Base-by-base conservation (phyloP, 2,329 filamentous ascomycete species). In the Bipolaris cookei region DNA sequence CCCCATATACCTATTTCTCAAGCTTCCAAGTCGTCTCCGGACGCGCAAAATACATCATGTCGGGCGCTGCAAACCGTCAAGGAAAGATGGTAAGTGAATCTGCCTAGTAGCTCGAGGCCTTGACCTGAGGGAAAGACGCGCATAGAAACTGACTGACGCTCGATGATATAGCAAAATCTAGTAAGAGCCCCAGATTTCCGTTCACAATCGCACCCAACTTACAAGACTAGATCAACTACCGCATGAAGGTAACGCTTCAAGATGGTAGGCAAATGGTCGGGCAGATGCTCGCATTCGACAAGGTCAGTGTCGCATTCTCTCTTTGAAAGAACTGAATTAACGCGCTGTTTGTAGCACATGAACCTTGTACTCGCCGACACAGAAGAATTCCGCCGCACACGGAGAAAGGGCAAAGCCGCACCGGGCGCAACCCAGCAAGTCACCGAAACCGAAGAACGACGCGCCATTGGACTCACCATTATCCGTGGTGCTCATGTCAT, bases 201-300 rank as follows among this genome's bases (percentile, higher is more conserved):
- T 51, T 47, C 59, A 47, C 41, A 56, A 38, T 41, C 53, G 54
- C 62, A 54, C 51, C 56, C 35, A 54, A 62, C 62, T 71, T 56
- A 75, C 68, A 58, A 37, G 43, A 18, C 45, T 64, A 98, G 95
- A 96, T 99, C 85, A 98, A 99, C 83, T 98, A 96, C 84, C 92
- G 94, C 80, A 98, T 99, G 93, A 90, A 94, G 76, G 90, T 97
- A 65, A 98, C 93, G 54, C 85, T 99, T 77, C 92, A 91, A 75
- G 95, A 99, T 81, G 92, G 92, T 65, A 89, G 95, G 74, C 92
- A 97, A 79, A 96, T 99, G 88, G 93, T 92, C 38, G 95, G 93
- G 61, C 92, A 98, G 79, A 97, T 99, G 91, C 86, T 99, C 68
- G 95, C 95, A 52, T 99, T 98, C 74, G 95, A 99, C 80, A 98